Base-by-base conservation (phyloP, 1,284 basidiomycete species). In the Mycosarcoma maydis region DNA sequence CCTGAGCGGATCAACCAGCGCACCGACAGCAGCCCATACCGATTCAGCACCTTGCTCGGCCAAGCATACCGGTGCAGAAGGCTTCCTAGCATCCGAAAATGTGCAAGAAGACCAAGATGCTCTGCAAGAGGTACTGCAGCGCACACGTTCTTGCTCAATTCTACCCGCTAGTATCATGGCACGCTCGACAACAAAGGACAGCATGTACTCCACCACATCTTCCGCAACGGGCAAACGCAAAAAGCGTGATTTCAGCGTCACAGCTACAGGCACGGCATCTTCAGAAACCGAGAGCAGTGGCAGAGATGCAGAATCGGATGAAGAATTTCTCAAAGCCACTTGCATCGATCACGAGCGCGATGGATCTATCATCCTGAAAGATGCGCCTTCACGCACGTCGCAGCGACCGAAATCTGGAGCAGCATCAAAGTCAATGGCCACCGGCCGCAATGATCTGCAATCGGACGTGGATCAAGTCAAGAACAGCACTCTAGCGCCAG, bases 191-290 rank as follows among this genome's bases (percentile, higher is more conserved):
- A 72, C 54, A 13, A 62, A 69, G 37, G 70, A 58, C 37, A 49
- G 49, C 45, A 45, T 59, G 36, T 66, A 57, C 24, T 67, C 55
- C 2, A 47, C 57, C 16, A 58, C 66, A 1, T 62, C 59, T 4
- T 65, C 62, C 2, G 36, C 68, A 6, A 60, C 47, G 13, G 62
- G 73, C 30, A 78, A 78, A 37, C 59, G 76, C 11, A 78, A 78
- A 43, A 64, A 76, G 39, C 44, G 76, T 6, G 65, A 61, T 19
- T 78, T 76, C 40, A 77, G 65, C 16, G 67, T 77, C 37, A 70
- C 68, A n/a, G 72, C 72, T 8, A 78, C 70, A 2, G 76, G 76
- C 11, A 74, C 75, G 6, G 76, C 55, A 14, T 58, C 62, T 4
- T 71, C 62, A 8, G 60, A 59, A 3, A 44, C 51, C 1, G 60